Conservation (phyloP, 352 stramenopile genomes). For the Aphanomyces invadans region DNA sequence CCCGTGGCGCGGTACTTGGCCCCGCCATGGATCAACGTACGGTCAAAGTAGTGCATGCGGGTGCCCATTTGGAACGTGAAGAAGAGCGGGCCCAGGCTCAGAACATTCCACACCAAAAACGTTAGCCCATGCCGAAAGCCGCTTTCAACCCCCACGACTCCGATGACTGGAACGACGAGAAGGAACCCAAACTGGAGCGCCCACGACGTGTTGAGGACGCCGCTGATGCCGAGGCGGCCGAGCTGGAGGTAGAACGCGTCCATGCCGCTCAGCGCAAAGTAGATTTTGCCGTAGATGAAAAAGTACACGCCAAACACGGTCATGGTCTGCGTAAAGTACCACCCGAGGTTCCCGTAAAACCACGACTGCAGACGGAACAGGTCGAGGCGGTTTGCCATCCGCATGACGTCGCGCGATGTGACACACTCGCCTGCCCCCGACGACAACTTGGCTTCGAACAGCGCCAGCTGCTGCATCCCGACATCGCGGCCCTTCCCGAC, state of each 20-base stretch:
- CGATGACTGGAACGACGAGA: constrained; percentile 26
- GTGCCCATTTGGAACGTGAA: constrained; percentile 29
- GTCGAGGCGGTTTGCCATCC: constrained; percentile 93
- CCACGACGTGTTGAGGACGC: constrained; percentile 29
- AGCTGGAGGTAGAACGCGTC: constrained; percentile 26
- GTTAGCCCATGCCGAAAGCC: constrained; percentile 27
- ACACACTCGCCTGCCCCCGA: constrained; percentile 96
- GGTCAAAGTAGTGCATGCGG: constrained; percentile 28
- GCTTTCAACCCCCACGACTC: constrained; percentile 26
- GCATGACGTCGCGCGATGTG: constrained; percentile 93
- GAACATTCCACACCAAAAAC: constrained; percentile 26
- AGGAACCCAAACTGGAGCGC: constrained; percentile 28
- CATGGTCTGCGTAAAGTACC: constrained; percentile 31
- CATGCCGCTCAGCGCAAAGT: constrained; percentile 28
- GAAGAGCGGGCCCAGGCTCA: constrained; percentile 27
- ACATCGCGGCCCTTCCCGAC: constrained; percentile 97
- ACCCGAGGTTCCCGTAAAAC: constrained; percentile 30
- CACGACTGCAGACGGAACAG: constrained; percentile 95
- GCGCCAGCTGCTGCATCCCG: constrained; percentile 97
- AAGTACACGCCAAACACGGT: constrained; percentile 31
- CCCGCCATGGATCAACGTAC: constrained; percentile 27
- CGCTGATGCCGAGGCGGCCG: constrained; percentile 24
- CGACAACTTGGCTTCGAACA: constrained; percentile 97
- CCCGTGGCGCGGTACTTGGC: constrained; percentile 28
- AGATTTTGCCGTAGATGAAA: constrained; percentile 32